phyloP scores from a whole-genome alignment of 1,284 basidiomycete species.

The Ustilago bromivora region DNA sequence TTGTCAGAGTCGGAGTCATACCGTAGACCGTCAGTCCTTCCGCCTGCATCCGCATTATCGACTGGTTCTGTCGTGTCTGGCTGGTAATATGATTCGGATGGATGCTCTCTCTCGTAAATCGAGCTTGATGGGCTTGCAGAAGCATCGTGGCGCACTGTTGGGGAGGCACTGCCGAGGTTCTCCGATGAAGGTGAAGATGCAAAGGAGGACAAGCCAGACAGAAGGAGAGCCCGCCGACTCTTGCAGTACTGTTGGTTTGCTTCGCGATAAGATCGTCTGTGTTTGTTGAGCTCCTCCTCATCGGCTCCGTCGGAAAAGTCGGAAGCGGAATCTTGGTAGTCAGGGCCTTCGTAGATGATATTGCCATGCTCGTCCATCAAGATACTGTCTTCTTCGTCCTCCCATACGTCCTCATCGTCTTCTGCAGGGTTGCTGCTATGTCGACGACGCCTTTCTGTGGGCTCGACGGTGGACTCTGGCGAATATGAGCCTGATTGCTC shows the following conservation, averaged over 20 bases:
- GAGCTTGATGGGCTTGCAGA: slow-evolving; percentile 35
- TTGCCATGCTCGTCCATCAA: slow-evolving; percentile 35
- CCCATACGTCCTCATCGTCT: slow-evolving; percentile 53
- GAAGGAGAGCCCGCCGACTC: slow-evolving; percentile 48
- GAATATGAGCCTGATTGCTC: slow-evolving; percentile 11
- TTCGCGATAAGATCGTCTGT: slow-evolving; percentile 41
- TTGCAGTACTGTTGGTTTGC: slow-evolving; percentile 49
- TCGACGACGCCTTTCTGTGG: slow-evolving; percentile 4
- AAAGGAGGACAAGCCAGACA: slow-evolving; percentile 43
- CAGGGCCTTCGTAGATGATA: slow-evolving; percentile 29
- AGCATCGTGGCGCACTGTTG: slow-evolving; percentile 18
- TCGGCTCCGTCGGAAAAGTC: slow-evolving; percentile 35
- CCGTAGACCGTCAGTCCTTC: slow-evolving; percentile 16
- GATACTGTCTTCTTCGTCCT: slow-evolving; percentile 44
- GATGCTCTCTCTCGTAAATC: slow-evolving; percentile 9
- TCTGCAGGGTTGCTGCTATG: slow-evolving; percentile 7
- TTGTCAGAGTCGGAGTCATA: slow-evolving; percentile 24
- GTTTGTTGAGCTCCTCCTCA: slow-evolving; percentile 27
- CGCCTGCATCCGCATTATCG: slow-evolving; percentile 26
- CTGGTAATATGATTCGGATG: slow-evolving; percentile 32
- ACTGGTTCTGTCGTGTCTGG: slow-evolving; percentile 32
- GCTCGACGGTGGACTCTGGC: slow-evolving; percentile 17
- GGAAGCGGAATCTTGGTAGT: slow-evolving; percentile 36
- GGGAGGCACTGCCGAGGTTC: slow-evolving; percentile 20
- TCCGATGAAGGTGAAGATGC: slow-evolving; percentile 43